A percentile compares a stretch with the other conserved stretches of the same genome.
Evolutionary conservation across 2,329 filamentous ascomycete species (phyloP).

Genomic region (Camptophora hylomeconis): DNA sequence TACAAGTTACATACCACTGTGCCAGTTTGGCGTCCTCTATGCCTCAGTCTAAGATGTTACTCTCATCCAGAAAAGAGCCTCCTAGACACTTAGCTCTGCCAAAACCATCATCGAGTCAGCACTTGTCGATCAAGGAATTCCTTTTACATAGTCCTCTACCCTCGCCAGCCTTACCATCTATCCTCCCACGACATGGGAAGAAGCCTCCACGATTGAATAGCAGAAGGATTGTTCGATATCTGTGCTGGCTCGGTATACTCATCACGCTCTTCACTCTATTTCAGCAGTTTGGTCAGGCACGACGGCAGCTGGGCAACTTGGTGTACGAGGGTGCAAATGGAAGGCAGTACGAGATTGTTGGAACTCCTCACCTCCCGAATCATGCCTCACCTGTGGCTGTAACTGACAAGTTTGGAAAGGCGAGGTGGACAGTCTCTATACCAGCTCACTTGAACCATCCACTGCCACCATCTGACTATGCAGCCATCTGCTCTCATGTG

Average conservation of each 20-base stretch:
- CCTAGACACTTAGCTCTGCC: conserved; percentile 14
- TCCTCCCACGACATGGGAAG: conserved; percentile 53
- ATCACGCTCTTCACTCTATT: conserved; percentile 33
- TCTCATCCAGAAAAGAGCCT: conserved; percentile 21
- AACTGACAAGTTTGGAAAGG: conserved; percentile 48
- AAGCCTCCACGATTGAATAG: conserved; percentile 44
- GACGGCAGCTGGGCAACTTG: conserved; percentile 10
- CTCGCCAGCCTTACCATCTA: conserved; percentile 57
- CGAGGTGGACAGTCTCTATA: conserved; percentile 73
- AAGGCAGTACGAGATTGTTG: conserved; percentile 54
- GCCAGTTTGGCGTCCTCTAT: conserved; percentile 1
- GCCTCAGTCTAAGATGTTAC: conserved; percentile 19
- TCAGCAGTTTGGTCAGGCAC: conserved; percentile 28
- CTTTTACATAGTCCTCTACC: conserved; percentile 50
- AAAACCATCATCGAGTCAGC: conserved; percentile 5
- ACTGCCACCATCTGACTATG: conserved; percentile 51
- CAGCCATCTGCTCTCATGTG: conserved; percentile 55
- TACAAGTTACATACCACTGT: too few relatives aligned
- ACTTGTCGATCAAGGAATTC: conserved; percentile 13
- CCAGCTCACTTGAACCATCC: conserved; percentile 56
- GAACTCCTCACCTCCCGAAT: conserved; percentile 48
- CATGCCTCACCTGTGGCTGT: conserved; percentile 62
- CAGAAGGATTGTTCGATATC: conserved; percentile 42
- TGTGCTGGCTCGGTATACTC: conserved; percentile 42
- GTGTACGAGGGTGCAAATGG: conserved; percentile 22